Conservation (phyloP, 1,284 basidiomycete species). For the Boletus mariae region DNA sequence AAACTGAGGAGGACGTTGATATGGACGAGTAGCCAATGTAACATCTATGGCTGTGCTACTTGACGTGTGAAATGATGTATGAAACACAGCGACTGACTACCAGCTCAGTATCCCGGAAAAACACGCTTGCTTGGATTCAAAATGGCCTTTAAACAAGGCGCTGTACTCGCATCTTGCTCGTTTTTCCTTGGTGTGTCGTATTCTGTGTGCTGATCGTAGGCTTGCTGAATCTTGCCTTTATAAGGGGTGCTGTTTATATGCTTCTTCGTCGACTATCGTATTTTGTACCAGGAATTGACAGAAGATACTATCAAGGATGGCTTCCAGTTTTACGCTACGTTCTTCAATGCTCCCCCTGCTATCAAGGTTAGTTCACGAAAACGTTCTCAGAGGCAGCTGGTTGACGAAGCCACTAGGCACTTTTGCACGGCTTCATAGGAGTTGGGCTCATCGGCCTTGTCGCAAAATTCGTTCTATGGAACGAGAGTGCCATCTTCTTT, state of each 20-base stretch:
- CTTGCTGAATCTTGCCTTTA: conserved; percentile 2
- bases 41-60: conserved; percentile 20
- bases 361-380: conserved; percentile 63
- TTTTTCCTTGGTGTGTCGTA: conserved; percentile 72
- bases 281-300: conserved; percentile 67
- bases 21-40: conserved; percentile 10
- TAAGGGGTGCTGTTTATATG: conserved; percentile 85
- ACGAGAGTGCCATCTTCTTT: conserved; percentile 89
- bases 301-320: conserved; percentile 68
- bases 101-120: background rate
- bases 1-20: background rate
- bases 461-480: conserved; percentile 80
- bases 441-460: conserved; percentile 71
- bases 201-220: conserved; percentile 2
- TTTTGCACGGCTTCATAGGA: conserved; percentile 79
- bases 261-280: conserved; percentile 80
- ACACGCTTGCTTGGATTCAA: background rate
- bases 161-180: conserved; percentile 75
- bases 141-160: conserved; percentile 85
- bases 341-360: conserved; percentile 85
- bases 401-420: conserved; percentile 47
- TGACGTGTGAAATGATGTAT: conserved; percentile 17
- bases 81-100: background rate
- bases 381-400: background rate
- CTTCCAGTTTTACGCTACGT: conserved; percentile 84